These are phyloP conservation scores for Phytophthora megakarya DNA, from an alignment of 352 stramenopile species.

Conservation along the genomic window DNA sequence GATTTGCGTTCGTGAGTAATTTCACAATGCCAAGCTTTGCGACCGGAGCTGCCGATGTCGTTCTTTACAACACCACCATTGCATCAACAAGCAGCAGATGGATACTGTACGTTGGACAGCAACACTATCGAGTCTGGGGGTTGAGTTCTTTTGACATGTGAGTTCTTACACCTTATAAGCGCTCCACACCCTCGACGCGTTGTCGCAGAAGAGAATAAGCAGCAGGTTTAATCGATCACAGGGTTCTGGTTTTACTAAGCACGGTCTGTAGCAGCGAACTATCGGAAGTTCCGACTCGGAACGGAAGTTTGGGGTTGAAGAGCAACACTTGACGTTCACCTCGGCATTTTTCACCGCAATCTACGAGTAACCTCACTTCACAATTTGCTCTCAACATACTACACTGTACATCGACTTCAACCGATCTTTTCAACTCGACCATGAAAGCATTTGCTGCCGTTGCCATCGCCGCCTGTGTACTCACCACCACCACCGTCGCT, in stretches of 20 bases:
- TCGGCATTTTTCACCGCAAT: no score
- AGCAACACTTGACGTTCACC: no score
- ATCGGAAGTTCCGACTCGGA: no score
- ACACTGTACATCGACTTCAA: not conserved
- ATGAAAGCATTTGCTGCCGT: conserved; percentile 20
- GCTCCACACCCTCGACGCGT: not conserved
- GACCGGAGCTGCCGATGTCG: conserved; percentile 1
- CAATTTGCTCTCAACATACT: conserved; percentile 6
- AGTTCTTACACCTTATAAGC: not conserved
- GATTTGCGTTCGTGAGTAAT: conserved; percentile 16
- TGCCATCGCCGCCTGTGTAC: conserved; percentile 8
- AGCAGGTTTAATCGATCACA: not conserved
- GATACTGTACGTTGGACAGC: conserved; percentile 14
- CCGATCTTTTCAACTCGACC: not conserved
- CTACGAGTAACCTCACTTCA: no score
- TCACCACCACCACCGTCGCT: conserved; percentile 4
- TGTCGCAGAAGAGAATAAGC: conserved; percentile 1
- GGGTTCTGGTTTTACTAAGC: no score
- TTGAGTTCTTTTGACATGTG: not conserved
- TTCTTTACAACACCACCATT: conserved; percentile 1
- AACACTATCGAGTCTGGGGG: not conserved
- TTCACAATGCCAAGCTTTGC: conserved; percentile 19
- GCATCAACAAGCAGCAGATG: conserved; percentile 9
- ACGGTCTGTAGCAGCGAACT: no score
- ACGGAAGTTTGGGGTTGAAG: no score